Evolutionary conservation across 2,329 filamentous ascomycete species (phyloP).

Genomic region (Aspergillus fijiensis): DNA sequence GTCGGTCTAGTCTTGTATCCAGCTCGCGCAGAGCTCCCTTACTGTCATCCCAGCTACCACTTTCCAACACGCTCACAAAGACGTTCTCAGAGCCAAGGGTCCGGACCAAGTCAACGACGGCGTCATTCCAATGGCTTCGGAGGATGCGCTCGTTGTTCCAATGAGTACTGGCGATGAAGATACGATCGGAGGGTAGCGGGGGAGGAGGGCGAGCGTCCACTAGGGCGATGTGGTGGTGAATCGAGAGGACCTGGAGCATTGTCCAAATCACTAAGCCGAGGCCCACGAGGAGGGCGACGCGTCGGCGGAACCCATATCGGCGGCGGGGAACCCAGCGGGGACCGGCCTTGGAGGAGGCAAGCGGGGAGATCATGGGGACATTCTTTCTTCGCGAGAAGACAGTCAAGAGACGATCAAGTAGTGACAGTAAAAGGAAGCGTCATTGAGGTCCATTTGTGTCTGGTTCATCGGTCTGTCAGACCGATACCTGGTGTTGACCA

Average conservation of each 20-base stretch:
- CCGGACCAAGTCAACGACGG: conserved; percentile 57
- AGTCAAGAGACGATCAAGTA: neutral
- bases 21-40: conserved; percentile 61
- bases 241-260: neutral
- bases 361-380: neutral
- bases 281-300: neutral
- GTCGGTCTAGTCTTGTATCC: conserved; percentile 52
- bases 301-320: neutral
- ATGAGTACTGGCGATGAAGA: conserved; percentile 69
- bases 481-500: neutral
- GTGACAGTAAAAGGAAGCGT: neutral
- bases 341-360: neutral
- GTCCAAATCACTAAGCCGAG: neutral
- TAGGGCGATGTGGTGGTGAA: neutral
- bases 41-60: conserved; percentile 67
- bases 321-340: neutral
- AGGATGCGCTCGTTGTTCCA: conserved; percentile 66
- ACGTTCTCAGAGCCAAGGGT: conserved; percentile 63
- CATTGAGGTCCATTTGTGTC: neutral
- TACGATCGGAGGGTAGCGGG: conserved; percentile 26
- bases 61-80: conserved; percentile 67
- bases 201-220: neutral
- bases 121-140: conserved; percentile 61
- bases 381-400: neutral
- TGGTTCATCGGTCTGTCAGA: neutral